phyloP scores from a whole-genome alignment of 768 basidiomycete species.

The Podaxis sp. region DNA sequence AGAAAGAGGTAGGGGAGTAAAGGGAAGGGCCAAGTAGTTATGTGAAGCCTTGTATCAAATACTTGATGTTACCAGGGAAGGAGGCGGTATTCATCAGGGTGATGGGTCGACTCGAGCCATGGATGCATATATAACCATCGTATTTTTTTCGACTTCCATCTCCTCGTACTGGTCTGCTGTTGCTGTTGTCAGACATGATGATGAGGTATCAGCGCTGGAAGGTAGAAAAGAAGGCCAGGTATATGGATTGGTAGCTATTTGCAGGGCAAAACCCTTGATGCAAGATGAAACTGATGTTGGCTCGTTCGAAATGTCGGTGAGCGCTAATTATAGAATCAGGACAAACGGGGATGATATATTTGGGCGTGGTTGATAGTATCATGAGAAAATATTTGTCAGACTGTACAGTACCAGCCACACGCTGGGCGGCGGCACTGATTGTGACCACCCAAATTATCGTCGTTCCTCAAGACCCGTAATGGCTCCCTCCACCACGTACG shows the following conservation, averaged over 20 bases:
- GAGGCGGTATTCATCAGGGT: constrained; percentile 10
- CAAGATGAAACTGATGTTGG: constrained; percentile 7
- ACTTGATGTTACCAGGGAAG: constrained; percentile 2
- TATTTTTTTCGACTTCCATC: neutral
- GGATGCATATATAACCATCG: constrained; percentile 12
- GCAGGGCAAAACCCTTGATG: neutral
- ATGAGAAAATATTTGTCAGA: constrained; percentile 38
- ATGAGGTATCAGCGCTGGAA: neutral
- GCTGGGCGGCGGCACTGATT: constrained; percentile 23
- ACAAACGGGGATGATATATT: neutral
- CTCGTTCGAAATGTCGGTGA: neutral
- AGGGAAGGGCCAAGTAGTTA: constrained; percentile 2
- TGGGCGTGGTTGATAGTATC: neutral
- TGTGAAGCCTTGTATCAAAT: constrained; percentile 3
- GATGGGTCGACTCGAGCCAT: neutral
- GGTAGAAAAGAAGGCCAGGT: neutral
- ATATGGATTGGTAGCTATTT: neutral
- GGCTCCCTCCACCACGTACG: constrained; percentile 60
- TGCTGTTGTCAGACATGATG: neutral
- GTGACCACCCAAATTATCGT: constrained; percentile 30
- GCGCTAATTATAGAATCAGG: neutral
- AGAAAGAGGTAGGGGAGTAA: neutral
- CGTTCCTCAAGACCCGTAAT: constrained; percentile 52
- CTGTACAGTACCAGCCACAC: constrained; percentile 47
- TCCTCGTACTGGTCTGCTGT: constrained; percentile 1